phyloP scores from a whole-genome alignment of 1,284 basidiomycete genomes.

The Microbotryomycetes sp. region DNA sequence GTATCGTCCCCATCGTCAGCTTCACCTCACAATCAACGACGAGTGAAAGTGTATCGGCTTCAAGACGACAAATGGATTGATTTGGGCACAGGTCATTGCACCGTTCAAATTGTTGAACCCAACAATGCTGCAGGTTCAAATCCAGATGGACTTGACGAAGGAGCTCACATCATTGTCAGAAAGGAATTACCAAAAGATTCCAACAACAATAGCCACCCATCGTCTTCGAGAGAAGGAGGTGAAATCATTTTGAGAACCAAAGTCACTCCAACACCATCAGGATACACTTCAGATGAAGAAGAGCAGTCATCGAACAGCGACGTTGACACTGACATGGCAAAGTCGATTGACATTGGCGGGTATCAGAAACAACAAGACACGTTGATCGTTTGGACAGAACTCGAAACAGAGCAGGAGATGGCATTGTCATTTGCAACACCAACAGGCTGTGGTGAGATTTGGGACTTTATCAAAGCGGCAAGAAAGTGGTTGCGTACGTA shows the following conservation, averaged over 20 bases:
- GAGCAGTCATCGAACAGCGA: conserved; percentile 40
- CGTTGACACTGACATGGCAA: conserved; percentile 25
- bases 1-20: not conserved
- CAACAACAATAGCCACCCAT: not conserved
- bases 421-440: conserved; percentile 96
- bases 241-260: conserved; percentile 20
- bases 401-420: conserved; percentile 80
- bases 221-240: conserved; percentile 4
- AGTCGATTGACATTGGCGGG: conserved; percentile 67
- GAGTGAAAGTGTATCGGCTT: conserved; percentile 77
- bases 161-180: conserved; percentile 31
- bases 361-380: conserved; percentile 97
- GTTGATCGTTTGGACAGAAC: conserved; percentile 91
- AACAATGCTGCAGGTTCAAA: too few species aligned
- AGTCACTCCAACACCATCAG: conserved; percentile 24
- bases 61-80: conserved; percentile 83
- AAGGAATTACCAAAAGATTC: conserved; percentile 9
- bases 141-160: conserved; percentile 9
- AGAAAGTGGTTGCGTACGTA: conserved; percentile 19
- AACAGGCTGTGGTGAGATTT: conserved; percentile 92
- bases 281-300: conserved; percentile 16
- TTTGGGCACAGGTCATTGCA: conserved; percentile 88
- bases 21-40: conserved; percentile 8
- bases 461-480: conserved; percentile 74
- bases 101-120: conserved; percentile 56